phyloP scores from a whole-genome alignment of 2,329 filamentous ascomycete genomes.

The Plenodomus lindquistii region DNA sequence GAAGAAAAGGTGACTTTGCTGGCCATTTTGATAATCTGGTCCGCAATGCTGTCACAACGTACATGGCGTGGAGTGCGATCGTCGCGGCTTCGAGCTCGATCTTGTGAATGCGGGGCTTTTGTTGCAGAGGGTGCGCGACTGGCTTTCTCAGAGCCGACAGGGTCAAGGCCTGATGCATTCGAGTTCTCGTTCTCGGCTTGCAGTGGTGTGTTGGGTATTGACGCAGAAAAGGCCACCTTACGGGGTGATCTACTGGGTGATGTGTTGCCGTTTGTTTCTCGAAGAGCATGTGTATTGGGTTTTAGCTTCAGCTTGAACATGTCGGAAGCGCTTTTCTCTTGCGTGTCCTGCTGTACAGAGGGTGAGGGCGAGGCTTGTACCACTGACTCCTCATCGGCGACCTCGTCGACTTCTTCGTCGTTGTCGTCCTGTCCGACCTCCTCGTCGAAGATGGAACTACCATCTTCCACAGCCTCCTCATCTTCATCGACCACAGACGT shows the following conservation, averaged over 20 bases:
- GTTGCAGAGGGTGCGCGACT: slow-evolving; percentile 19
- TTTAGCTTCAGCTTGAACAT: slow-evolving; percentile 42
- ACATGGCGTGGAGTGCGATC: slow-evolving; percentile 41
- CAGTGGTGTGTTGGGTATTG: slow-evolving; percentile 40
- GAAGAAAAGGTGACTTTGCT: slow-evolving; percentile 35
- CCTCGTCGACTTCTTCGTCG: slow-evolving; percentile 13
- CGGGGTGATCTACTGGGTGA: slow-evolving; percentile 43
- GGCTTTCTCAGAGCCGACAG: slow-evolving; percentile 24
- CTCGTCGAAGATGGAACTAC: slow-evolving; percentile 38
- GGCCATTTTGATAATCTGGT: slow-evolving; percentile 27
- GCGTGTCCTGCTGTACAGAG: slow-evolving; percentile 20
- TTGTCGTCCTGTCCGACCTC: slow-evolving; percentile 16
- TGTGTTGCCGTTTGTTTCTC: slow-evolving; percentile 43
- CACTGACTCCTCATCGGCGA: slow-evolving; percentile 4
- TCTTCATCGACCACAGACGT: slow-evolving; percentile 32
- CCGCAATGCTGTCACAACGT: slow-evolving; percentile 37
- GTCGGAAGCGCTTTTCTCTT: slow-evolving; percentile 27
- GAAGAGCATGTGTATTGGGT: slow-evolving; percentile 34
- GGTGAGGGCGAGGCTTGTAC: slow-evolving; percentile 27
- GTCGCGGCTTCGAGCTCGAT: slow-evolving; percentile 27
- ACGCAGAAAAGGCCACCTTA: slow-evolving; percentile 45
- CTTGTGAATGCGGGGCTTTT: slow-evolving; percentile 19
- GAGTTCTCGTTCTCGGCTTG: slow-evolving; percentile 38
- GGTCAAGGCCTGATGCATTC: slow-evolving; percentile 32
- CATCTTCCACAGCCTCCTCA: slow-evolving; percentile 22